Base-by-base conservation (phyloP, 164 flowering plant species). In the Pachysandra terminalis region DNA sequence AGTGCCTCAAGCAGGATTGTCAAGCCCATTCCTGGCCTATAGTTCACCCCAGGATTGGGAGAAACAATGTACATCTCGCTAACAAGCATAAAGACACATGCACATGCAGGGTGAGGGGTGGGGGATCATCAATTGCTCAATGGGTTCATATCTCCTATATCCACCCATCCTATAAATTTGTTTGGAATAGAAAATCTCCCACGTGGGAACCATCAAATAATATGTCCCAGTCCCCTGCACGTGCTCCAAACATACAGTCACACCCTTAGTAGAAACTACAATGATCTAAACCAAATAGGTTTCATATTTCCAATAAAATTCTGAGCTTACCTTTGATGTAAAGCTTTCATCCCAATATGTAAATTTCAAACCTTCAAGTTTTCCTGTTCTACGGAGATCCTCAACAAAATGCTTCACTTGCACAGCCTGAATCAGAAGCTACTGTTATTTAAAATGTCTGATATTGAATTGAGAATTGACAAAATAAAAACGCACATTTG, bases 311-410 rank as follows among this genome's bases (percentile, higher is more conserved):
- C 23, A 65, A 66, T 35, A 35, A 51, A 53, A 24, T 64, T 49
- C 10, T 9, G 28, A 71, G 58, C 75, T 37, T 37, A 90, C 99
- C 97, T 84, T 90, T 49, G 97, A 85, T 24, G 96, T 84, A 73
- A 78, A 87, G 70, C 82, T 66, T 75, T 95, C 99, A 70, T 92
- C 83, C 97, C 97, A 90, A 70, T 78, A 95, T 7, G 97, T 87
- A 63, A 85, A 92, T 55, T 64, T 81, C 8, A 87, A 21, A 74
- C 82, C 90, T 71, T 86, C 84, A 57, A 92, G 92, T 70, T 82
- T 81, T 56, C 85, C 86, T 0, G 91, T 88, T 59, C 77, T 75
- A 59, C 76, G 74, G 16, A 95, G 91, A 35, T 84, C 91, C 28
- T 89, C 88, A 61, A 95, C 70, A 7, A 90, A 82, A 73, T 79